phyloP scores from a whole-genome alignment of 768 basidiomycete species.

The Lentinula detonsa region DNA sequence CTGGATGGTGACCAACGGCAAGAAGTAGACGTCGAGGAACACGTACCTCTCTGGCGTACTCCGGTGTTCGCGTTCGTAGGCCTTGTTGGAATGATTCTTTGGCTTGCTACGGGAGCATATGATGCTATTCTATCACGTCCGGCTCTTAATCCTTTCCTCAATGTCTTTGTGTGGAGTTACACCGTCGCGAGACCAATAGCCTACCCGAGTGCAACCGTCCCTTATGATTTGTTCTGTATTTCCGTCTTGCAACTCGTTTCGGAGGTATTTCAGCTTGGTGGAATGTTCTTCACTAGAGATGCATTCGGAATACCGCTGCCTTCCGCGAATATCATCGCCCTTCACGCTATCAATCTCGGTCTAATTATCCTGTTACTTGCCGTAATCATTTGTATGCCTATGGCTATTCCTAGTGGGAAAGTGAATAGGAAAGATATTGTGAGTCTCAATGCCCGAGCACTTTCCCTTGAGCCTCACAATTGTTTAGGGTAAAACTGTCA shows the following conservation, averaged over 20 bases:
- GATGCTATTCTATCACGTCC: conserved; percentile 25
- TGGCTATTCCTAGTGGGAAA: conserved; percentile 52
- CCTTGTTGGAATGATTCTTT: conserved; percentile 48
- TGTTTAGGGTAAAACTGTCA: conserved; percentile 43
- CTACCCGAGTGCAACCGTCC: conserved; percentile 49
- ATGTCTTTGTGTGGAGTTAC: conserved; percentile 62
- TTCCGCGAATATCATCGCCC: conserved; percentile 19
- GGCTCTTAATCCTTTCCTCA: conserved; percentile 35
- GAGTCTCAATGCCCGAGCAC: conserved; percentile 15
- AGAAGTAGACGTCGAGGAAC: conserved; percentile 16
- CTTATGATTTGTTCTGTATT: conserved; percentile 56
- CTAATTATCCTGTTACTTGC: conserved; percentile 35
- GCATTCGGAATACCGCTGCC: conserved; percentile 40
- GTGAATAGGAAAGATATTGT: conserved; percentile 59
- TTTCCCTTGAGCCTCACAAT: neutral
- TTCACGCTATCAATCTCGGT: conserved; percentile 34
- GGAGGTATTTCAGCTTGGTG: conserved; percentile 45
- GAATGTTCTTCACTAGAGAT: conserved; percentile 43
- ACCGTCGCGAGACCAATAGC: conserved; percentile 49
- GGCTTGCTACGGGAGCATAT: conserved; percentile 60
- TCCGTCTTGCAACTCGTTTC: conserved; percentile 44
- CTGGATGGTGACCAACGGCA: conserved; percentile 22
- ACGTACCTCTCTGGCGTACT: conserved; percentile 54
- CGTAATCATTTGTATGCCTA: conserved; percentile 55
- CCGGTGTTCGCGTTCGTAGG: conserved; percentile 51